Evolutionary conservation across 768 basidiomycete species (phyloP).

Genomic region (Multifurca ochricompacta): DNA sequence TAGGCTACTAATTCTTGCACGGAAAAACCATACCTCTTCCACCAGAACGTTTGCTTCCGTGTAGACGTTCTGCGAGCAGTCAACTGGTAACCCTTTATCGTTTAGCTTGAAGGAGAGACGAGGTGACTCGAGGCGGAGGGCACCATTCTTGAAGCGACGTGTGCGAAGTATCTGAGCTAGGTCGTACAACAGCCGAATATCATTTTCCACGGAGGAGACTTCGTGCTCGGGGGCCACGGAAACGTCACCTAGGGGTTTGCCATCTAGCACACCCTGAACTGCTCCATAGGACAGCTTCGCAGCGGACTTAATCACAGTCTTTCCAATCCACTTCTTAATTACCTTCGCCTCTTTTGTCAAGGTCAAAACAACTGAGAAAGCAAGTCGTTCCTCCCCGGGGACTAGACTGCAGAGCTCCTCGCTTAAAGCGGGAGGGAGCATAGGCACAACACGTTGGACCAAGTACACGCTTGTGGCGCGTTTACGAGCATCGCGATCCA

Average conservation of each 20-base stretch:
- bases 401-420: conserved; percentile 90
- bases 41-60: conserved; percentile 74
- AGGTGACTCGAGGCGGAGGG: conserved; percentile 60
- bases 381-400: conserved; percentile 81
- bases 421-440: conserved; percentile 90
- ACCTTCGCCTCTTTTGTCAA: conserved; percentile 76
- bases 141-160: conserved; percentile 73
- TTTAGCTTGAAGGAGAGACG: conserved; percentile 75
- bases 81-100: conserved; percentile 67
- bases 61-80: conserved; percentile 60
- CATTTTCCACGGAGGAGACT: conserved; percentile 56
- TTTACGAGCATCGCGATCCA: conserved; percentile 97
- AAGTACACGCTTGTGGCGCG: conserved; percentile 96
- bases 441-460: conserved; percentile 91
- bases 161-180: conserved; percentile 67
- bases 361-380: conserved; percentile 86
- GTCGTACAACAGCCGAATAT: conserved; percentile 60
- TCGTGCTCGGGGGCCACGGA: conserved; percentile 51
- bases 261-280: conserved; percentile 78
- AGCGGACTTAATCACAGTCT: conserved; percentile 84
- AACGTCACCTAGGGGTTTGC: conserved; percentile 47
- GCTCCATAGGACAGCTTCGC: conserved; percentile 79
- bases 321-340: conserved; percentile 86
- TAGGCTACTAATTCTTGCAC: background rate
- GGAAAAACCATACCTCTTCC: conserved; percentile 62